Percentiles rank a stretch among this genome's conserved stretches.
Evolutionary conservation across 2,329 filamentous ascomycete species (phyloP).

Genomic region (Neopestalotiopsis sp.): DNA sequence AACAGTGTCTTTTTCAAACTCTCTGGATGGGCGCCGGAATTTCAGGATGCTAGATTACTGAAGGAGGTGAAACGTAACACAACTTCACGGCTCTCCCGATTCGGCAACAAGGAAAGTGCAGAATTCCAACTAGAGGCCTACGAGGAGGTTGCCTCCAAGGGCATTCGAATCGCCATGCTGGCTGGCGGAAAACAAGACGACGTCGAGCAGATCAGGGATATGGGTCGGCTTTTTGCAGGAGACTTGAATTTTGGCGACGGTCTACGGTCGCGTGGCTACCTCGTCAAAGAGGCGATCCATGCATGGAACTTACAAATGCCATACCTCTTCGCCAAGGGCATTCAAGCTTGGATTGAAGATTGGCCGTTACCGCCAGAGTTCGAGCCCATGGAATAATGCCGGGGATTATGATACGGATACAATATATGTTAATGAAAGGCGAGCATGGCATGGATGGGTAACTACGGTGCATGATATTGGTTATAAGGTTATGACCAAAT

Average conservation of each 20-base stretch:
- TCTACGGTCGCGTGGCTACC: constrained; percentile 34
- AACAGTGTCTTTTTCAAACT: constrained; percentile 34
- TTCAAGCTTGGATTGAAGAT: constrained; percentile 42
- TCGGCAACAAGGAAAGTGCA: constrained; percentile 27
- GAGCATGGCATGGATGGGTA: neutral
- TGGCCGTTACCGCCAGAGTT: constrained; percentile 32
- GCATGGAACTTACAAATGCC: constrained; percentile 48
- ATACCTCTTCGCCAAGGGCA: constrained; percentile 41
- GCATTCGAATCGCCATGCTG: constrained; percentile 35
- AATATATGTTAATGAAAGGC: constrained; percentile 1
- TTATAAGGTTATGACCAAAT: neutral
- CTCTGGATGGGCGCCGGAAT: constrained; percentile 32
- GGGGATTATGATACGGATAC: neutral
- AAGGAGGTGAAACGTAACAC: constrained; percentile 41
- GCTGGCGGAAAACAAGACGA: constrained; percentile 41
- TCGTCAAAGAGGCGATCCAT: constrained; percentile 44
- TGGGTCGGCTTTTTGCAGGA: constrained; percentile 30
- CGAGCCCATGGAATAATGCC: constrained; percentile 20
- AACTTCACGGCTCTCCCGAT: constrained; percentile 30
- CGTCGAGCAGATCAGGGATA: constrained; percentile 35
- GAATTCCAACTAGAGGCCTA: constrained; percentile 31
- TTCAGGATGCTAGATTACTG: constrained; percentile 37
- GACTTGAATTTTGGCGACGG: constrained; percentile 28
- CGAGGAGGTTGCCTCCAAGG: constrained; percentile 32
- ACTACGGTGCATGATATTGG: neutral